Percentiles rank a stretch among this genome's conserved stretches.
phyloP scores from a whole-genome alignment of 2,329 filamentous ascomycete species.

The Gnomoniopsis sp. region DNA sequence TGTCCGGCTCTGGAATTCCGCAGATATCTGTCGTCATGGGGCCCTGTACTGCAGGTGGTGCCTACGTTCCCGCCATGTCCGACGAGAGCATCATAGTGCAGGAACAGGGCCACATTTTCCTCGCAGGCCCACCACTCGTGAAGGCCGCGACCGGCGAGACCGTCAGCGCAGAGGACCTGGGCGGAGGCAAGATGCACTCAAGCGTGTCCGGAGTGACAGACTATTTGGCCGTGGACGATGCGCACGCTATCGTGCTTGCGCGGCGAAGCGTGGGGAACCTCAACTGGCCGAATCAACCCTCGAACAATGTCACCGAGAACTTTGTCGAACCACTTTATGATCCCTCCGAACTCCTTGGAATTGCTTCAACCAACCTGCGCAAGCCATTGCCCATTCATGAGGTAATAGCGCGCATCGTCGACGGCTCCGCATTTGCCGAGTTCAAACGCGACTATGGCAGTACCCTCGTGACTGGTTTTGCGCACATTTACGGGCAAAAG shows the following conservation, averaged over 20 bases:
- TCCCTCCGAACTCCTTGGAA: constrained; percentile 76
- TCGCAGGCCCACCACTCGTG: constrained; percentile 89
- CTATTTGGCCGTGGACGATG: constrained; percentile 91
- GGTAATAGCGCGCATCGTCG: constrained; percentile 10
- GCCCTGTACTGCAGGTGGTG: constrained; percentile 90
- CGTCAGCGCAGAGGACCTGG: constrained; percentile 85
- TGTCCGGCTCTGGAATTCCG: constrained; percentile 85
- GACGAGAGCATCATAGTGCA: constrained; percentile 97
- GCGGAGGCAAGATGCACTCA: constrained; percentile 85
- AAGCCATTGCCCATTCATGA: constrained; percentile 68
- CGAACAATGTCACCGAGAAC: constrained; percentile 33
- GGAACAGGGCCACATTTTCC: constrained; percentile 95
- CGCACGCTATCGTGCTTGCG: constrained; percentile 83
- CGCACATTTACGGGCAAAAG: constrained; percentile 80
- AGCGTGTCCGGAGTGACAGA: constrained; percentile 91
- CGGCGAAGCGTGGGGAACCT: constrained; percentile 82
- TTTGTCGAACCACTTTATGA: constrained; percentile 76
- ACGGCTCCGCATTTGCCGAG: constrained; percentile 69
- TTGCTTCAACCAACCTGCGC: constrained; percentile 86
- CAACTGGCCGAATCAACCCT: constrained; percentile 68
- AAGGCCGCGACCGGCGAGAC: constrained; percentile 95
- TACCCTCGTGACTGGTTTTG: constrained; percentile 90
- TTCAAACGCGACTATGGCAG: constrained; percentile 92
- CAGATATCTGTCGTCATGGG: constrained; percentile 97
- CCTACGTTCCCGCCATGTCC: constrained; percentile 95